These are phyloP conservation scores for Vitis vinifera DNA, from an alignment of 164 flowering plant species.

Conservation along the genomic window DNA sequence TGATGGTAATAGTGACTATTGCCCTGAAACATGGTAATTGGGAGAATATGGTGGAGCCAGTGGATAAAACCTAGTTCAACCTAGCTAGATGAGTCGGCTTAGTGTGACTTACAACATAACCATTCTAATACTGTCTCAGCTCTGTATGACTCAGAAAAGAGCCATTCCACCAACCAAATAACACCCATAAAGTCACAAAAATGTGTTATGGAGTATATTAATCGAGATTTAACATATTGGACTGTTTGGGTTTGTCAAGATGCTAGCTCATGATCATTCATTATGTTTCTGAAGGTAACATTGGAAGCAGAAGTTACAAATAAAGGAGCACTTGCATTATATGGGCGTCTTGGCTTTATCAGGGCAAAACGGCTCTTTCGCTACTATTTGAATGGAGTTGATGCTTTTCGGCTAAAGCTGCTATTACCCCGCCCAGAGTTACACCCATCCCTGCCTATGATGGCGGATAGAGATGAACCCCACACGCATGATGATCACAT, in stretches of 20 bases:
- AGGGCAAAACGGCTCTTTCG: constrained; percentile 94
- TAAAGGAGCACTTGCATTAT: constrained; percentile 95
- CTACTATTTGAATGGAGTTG: constrained; percentile 95
- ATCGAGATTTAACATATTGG: neutral
- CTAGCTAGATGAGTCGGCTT: too few relatives aligned
- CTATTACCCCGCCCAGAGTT: constrained; percentile 64
- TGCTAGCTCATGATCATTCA: neutral
- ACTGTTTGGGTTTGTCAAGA: neutral
- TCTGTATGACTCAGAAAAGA: too few relatives aligned
- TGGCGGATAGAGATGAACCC: constrained; percentile 19
- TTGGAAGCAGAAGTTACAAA: constrained; percentile 98
- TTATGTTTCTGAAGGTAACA: constrained; percentile 60
- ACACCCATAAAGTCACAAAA: neutral
- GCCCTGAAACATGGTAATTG: too few relatives aligned
- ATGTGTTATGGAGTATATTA: neutral
- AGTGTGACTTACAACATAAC: too few relatives aligned
- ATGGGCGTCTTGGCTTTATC: constrained; percentile 94
- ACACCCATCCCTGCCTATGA: constrained; percentile 34
- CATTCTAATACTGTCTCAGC: too few relatives aligned
- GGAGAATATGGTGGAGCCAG: too few relatives aligned
- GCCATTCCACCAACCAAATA: neutral
- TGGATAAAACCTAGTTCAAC: too few relatives aligned
- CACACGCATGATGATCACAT: constrained; percentile 11
- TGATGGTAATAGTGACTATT: too few relatives aligned
- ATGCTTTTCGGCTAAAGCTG: constrained; percentile 92